A percentile compares a stretch with the other conserved stretches of the same genome.
Conservation (phyloP, 2,329 filamentous ascomycete genomes). For the Tolypocladium tundrense region DNA sequence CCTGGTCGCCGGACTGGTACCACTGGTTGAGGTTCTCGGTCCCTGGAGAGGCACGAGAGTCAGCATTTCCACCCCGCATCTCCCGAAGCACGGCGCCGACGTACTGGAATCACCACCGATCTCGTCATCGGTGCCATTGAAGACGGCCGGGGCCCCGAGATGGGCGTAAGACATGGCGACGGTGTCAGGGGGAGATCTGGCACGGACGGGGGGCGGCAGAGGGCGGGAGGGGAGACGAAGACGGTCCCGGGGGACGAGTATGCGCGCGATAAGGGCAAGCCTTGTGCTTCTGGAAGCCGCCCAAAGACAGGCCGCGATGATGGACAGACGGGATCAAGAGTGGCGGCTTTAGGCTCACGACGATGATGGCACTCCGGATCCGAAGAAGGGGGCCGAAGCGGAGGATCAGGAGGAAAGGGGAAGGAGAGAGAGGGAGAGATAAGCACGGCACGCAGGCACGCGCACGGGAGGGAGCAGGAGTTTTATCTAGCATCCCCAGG, state of each 20-base stretch:
- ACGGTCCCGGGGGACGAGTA: neutral
- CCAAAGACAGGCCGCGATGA: neutral
- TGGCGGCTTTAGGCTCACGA: neutral
- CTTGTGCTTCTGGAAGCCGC: neutral
- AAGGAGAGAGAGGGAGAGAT: neutral
- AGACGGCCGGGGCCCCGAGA: conserved; percentile 45
- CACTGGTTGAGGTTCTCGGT: conserved; percentile 90
- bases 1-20: conserved; percentile 84
- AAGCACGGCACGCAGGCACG: neutral
- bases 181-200: conserved; percentile 2
- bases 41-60: conserved; percentile 34
- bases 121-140: conserved; percentile 54
- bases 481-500: neutral
- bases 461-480: neutral
- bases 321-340: neutral
- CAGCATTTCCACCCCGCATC: neutral
- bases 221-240: neutral
- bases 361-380: neutral
- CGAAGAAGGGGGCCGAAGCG: neutral
- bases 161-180: conserved; percentile 47
- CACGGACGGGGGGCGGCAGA: conserved; percentile 1
- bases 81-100: conserved; percentile 18
- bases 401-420: neutral
- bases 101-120: conserved; percentile 71
- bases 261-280: neutral